Conservation (phyloP, 331 rosid genomes). For the Quercus lobata region DNA sequence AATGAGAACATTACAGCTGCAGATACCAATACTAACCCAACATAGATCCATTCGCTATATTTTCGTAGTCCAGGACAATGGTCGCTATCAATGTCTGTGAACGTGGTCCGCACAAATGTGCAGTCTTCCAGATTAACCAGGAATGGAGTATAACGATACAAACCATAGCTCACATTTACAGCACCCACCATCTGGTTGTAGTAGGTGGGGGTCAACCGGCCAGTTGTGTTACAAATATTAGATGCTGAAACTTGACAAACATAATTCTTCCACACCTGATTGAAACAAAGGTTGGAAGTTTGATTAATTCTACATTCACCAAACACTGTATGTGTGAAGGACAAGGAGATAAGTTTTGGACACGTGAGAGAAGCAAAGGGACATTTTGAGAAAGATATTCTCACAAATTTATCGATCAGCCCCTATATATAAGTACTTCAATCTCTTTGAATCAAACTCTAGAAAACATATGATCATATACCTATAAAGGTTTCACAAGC, state of each 20-base stretch:
- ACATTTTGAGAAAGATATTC: not conserved
- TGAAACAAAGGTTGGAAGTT: constrained; percentile 1
- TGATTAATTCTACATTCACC: not conserved
- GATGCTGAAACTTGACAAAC: constrained; percentile 36
- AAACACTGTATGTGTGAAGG: not conserved
- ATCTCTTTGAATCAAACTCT: not conserved
- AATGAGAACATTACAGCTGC: constrained; percentile 62
- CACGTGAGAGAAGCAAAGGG: not conserved
- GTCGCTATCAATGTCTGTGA: constrained; percentile 32
- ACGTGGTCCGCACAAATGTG: constrained; percentile 47
- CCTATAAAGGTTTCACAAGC: not conserved
- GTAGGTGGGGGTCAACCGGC: constrained; percentile 54
- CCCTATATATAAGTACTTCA: not conserved
- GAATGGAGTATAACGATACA: constrained; percentile 64
- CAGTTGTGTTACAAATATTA: constrained; percentile 32
- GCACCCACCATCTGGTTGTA: constrained; percentile 43
- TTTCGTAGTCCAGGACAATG: constrained; percentile 52
- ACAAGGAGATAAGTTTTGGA: not conserved
- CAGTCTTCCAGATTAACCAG: constrained; percentile 59
- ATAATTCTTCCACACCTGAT: constrained; percentile 62
- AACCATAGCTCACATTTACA: constrained; percentile 51
- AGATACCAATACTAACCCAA: constrained; percentile 54
- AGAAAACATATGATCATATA: not conserved
- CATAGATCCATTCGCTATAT: constrained; percentile 44
- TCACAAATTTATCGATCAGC: not conserved